Percentiles rank a stretch among this genome's conserved stretches.
These are phyloP conservation scores for Annulohypoxylon stygium DNA, from an alignment of 495 filamentous ascomycete genomes.

Conservation along the genomic window DNA sequence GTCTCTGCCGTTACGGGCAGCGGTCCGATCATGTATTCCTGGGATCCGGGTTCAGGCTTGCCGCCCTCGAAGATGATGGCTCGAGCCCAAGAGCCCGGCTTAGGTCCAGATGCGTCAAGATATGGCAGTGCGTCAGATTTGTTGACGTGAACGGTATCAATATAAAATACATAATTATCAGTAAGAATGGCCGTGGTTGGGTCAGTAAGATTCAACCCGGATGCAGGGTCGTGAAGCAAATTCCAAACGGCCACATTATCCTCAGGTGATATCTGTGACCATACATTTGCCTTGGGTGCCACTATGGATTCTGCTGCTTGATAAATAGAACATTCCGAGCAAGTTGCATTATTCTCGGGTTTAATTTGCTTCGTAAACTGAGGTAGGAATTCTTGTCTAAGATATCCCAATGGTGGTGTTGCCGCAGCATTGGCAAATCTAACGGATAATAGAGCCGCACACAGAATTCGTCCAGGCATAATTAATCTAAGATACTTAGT, in stretches of 20 bases:
- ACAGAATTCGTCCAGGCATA: constrained; percentile 14
- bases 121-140: constrained; percentile 65
- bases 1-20: constrained; percentile 59
- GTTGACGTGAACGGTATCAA: constrained; percentile 67
- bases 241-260: constrained; percentile 51
- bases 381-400: constrained; percentile 22
- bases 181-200: constrained; percentile 44
- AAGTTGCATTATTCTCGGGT: constrained; percentile 2
- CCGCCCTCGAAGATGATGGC: constrained; percentile 61
- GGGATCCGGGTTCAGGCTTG: constrained; percentile 58
- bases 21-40: constrained; percentile 65
- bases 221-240: constrained; percentile 47
- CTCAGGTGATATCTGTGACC: constrained; percentile 49
- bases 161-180: constrained; percentile 55
- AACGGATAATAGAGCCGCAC: background rate
- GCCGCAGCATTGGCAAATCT: background rate
- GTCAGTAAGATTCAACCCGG: constrained; percentile 51
- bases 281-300: constrained; percentile 51
- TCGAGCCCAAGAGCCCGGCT: constrained; percentile 64
- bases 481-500: background rate
- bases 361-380: background rate
- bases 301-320: constrained; percentile 21
- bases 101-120: constrained; percentile 55
- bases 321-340: constrained; percentile 35
- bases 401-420: constrained; percentile 16